These are phyloP conservation scores for Lasiodiplodia theobromae DNA, from an alignment of 2,329 filamentous ascomycete species.

Conservation along the genomic window DNA sequence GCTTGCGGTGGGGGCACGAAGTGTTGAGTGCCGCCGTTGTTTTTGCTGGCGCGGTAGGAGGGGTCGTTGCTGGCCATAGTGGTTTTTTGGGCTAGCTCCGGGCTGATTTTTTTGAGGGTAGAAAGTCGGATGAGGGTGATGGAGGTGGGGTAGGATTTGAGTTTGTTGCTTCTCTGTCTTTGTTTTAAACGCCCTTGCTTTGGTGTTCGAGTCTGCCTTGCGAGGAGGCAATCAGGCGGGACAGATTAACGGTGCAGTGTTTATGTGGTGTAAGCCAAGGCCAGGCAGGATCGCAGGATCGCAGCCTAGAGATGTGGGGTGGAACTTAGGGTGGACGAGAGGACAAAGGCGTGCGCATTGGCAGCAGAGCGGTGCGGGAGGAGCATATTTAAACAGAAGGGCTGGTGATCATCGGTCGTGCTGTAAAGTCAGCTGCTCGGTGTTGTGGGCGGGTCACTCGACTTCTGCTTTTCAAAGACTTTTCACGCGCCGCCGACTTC, in stretches of 20 bases:
- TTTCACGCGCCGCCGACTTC: neutral
- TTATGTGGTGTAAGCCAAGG: constrained; percentile 23
- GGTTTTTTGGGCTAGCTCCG: constrained; percentile 19
- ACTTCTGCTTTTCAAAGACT: neutral
- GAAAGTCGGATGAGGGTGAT: neutral
- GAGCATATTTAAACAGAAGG: neutral
- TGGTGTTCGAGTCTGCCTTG: neutral
- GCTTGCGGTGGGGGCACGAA: constrained; percentile 60
- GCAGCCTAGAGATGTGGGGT: neutral
- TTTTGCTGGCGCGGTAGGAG: constrained; percentile 53
- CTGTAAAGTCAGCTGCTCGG: constrained; percentile 21
- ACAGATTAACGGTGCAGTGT: neutral
- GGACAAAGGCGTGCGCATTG: neutral
- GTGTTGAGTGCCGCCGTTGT: constrained; percentile 61
- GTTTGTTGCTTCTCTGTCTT: neutral
- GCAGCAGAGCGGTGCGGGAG: neutral
- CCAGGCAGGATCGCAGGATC: neutral
- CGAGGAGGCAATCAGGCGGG: constrained; percentile 5
- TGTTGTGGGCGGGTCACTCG: constrained; percentile 25
- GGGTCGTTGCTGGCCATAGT: constrained; percentile 71
- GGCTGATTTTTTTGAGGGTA: neutral
- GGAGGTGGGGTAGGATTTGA: neutral
- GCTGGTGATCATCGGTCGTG: neutral
- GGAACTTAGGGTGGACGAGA: neutral
- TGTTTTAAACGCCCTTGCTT: neutral